Base-by-base conservation (phyloP, 2,329 filamentous ascomycete species). In the Achaetomium macrosporum region DNA sequence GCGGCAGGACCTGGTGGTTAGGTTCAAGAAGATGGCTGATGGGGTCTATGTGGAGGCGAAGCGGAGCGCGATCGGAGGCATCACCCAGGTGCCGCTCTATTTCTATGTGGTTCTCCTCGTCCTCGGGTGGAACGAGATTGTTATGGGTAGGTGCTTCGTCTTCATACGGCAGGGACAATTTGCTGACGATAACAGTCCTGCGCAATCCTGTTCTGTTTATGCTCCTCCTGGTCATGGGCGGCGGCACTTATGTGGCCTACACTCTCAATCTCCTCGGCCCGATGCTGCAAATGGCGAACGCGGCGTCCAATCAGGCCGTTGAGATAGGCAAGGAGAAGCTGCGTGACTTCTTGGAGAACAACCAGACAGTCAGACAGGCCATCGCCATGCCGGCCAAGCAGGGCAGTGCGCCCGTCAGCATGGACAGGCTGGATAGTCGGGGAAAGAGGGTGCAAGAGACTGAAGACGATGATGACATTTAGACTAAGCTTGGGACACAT, bases 11-110 rank as follows among this genome's bases (percentile, higher is more conserved):
- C 79, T 99, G 29, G 89, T 90, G 10, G 87, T 95, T 13, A 82
- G 93, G 51, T 99, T 99, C 79, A 97, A 96, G 79, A 97, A 97
- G 79, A 93, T 90, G 35, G 93, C 93, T 1, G 93, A 99, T 67
- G 93, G 91, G 8, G 92, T 99, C 4, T 99, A 96, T 64, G 91
- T 99, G 40, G 93, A 99, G 73, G 93, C 93, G 46, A 99, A 99
- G 78, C 83, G 93, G 54, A 91, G 92, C 67, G 93, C 93, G 40
- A 95, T 99, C 66, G 93, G 93, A 50, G 91, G 92, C 53, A 88
- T 99, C 63, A 88, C 91, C 5, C 91, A 96, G 70, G 84, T 99
- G 46, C 93, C 93, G 6, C 73, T 95, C 57, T 97, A 96, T 71
- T 96, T 99, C 70, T 99, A 96, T 64, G 89, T 83, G 40, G 70